Percentiles rank a stretch among this genome's conserved stretches.
These are phyloP conservation scores for Mortierella sp. DNA, from an alignment of 371 early-diverging fungal species.

Conservation along the genomic window DNA sequence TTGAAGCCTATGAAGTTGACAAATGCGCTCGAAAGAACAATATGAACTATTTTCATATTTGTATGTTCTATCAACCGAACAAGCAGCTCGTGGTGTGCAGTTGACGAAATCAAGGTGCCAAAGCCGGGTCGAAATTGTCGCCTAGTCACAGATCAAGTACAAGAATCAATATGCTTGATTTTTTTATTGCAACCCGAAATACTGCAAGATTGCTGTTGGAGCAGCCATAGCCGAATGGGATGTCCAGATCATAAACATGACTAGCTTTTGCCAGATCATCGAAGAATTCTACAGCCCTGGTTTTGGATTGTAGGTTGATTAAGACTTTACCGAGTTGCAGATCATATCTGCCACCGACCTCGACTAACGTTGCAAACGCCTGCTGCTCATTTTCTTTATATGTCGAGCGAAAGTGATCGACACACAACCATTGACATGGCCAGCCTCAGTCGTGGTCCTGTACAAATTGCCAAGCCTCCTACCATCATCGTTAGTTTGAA, in stretches of 20 bases:
- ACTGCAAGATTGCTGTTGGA: no score
- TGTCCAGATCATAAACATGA: conserved; percentile 6
- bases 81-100: no score
- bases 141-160: no score
- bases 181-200: no score
- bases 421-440: conserved; percentile 28
- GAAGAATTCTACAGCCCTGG: conserved; percentile 11
- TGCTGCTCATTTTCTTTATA: conserved; percentile 8
- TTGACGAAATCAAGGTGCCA: no score
- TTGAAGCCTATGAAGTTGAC: no score
- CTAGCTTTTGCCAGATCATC: conserved; percentile 2
- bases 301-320: conserved; percentile 2
- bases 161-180: no score
- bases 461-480: conserved; percentile 23
- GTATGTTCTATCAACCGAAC: no score
- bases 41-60: no score
- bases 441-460: conserved; percentile 13
- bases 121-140: no score
- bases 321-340: conserved; percentile 14
- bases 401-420: conserved; percentile 10
- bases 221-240: conserved; percentile 1
- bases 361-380: conserved; percentile 13
- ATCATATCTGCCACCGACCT: conserved; percentile 13
- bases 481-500: background rate
- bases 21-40: no score